A percentile compares a stretch with the other conserved stretches of the same genome.
Evolutionary conservation across 1,284 basidiomycete species (phyloP).

Genomic region (Cutaneotrichosporon sp.): DNA sequence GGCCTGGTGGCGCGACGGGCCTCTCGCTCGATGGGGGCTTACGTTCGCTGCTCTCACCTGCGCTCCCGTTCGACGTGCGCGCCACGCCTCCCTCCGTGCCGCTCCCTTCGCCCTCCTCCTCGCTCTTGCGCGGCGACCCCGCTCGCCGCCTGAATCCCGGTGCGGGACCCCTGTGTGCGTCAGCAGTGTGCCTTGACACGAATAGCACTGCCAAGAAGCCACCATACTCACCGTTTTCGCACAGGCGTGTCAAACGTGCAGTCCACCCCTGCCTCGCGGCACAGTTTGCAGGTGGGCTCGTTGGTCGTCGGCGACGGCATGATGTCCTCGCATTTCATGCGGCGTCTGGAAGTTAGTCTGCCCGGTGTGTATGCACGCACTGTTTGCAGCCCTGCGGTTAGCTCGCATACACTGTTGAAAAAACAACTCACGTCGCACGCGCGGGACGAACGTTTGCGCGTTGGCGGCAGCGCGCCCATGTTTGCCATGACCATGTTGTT

Average conservation of each 20-base stretch:
- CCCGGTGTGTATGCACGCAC: constrained; percentile 5
- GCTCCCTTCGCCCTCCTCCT: neutral
- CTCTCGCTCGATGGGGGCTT: neutral
- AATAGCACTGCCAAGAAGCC: no score
- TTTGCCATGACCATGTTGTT: neutral
- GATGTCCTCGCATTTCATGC: constrained; percentile 30
- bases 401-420: neutral
- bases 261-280: constrained; percentile 20
- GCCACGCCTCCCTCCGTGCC: neutral
- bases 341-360: constrained; percentile 16
- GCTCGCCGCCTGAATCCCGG: constrained; percentile 14
- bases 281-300: constrained; percentile 21
- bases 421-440: constrained; percentile 26
- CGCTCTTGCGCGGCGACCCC: constrained; percentile 1
- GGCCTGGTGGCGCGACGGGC: neutral
- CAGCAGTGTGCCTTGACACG: neutral
- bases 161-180: constrained; percentile 9
- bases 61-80: neutral
- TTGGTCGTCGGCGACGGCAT: constrained; percentile 4
- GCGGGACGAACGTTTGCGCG: constrained; percentile 19
- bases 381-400: constrained; percentile 19
- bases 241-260: constrained; percentile 29
- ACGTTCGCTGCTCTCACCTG: neutral
- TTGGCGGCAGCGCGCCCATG: neutral
- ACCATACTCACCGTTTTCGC: constrained; percentile 24